These are phyloP conservation scores for Pilasporangium apinafurcum DNA, from an alignment of 352 stramenopile genomes.

Conservation along the genomic window DNA sequence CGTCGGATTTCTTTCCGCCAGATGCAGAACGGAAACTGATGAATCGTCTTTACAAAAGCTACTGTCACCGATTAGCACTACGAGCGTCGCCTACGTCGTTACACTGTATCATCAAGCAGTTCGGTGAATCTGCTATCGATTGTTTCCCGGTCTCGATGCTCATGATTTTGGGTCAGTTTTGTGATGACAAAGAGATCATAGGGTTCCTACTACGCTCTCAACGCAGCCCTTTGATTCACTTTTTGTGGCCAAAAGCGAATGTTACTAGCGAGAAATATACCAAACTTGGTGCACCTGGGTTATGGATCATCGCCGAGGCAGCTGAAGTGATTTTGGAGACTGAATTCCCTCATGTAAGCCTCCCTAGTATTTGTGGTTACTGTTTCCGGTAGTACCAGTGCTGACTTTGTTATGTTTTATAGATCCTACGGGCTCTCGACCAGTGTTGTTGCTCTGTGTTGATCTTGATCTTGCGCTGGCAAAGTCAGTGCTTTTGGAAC, in stretches of 20 bases:
- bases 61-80: conserved; percentile 26
- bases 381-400: not conserved
- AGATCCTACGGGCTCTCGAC: conserved; percentile 37
- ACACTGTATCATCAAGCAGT: conserved; percentile 45
- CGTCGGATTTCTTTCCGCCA: conserved; percentile 18
- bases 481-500: conserved; percentile 61
- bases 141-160: conserved; percentile 47
- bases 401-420: conserved; percentile 1
- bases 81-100: conserved; percentile 33
- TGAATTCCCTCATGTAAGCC: conserved; percentile 44
- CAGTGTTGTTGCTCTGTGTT: conserved; percentile 42
- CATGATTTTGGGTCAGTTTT: conserved; percentile 41
- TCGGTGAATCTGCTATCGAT: conserved; percentile 34
- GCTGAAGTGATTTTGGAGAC: conserved; percentile 35
- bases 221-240: conserved; percentile 10
- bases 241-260: conserved; percentile 28
- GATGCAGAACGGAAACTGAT: conserved; percentile 45
- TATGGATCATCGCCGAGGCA: conserved; percentile 22
- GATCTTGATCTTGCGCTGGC: conserved; percentile 39
- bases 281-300: not conserved
- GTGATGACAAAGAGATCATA: conserved; percentile 23
- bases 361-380: not conserved
- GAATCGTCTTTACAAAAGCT: conserved; percentile 66
- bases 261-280: not conserved
- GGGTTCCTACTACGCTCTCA: conserved; percentile 21